Evolutionary conservation across 306 rosid genomes (phyloP).

Genomic region (Quercus ilex): DNA sequence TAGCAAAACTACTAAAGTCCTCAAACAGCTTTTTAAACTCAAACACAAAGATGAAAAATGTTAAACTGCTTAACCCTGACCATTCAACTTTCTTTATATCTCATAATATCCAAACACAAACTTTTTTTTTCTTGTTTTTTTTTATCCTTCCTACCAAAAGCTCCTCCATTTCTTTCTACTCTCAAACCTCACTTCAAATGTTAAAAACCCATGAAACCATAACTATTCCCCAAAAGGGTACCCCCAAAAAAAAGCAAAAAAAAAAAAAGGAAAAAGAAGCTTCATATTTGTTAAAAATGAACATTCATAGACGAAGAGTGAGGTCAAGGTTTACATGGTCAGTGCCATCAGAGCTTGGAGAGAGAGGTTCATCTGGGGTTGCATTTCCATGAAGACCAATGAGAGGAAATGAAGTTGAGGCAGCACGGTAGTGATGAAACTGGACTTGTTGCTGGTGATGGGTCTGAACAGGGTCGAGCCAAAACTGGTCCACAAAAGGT

Average conservation of each 20-base stretch:
- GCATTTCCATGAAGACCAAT: not conserved
- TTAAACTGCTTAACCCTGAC: not conserved
- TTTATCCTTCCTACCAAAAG: not conserved
- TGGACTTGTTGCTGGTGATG: slow-evolving; percentile 6
- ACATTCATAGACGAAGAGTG: slow-evolving; percentile 47
- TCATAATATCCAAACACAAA: not conserved
- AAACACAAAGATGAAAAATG: not conserved
- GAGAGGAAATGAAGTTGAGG: slow-evolving; percentile 1
- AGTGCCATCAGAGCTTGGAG: slow-evolving; percentile 13
- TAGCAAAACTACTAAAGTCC: not conserved
- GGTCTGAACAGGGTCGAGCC: slow-evolving; percentile 24
- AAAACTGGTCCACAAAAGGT: slow-evolving; percentile 22
- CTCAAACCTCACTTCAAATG: not conserved
- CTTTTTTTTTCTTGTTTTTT: not conserved
- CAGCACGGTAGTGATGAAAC: not conserved
- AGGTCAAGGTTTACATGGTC: slow-evolving; percentile 48
- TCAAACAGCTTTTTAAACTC: not conserved
- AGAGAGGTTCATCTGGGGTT: slow-evolving; percentile 20
- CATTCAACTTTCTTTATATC: not conserved
- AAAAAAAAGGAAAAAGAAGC: too few relatives aligned
- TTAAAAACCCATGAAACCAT: not conserved
- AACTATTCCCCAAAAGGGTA: not conserved
- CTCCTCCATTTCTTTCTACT: not conserved
- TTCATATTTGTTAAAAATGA: not conserved
- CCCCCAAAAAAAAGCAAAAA: not conserved